Evolutionary conservation across 164 flowering plant species (phyloP).

Genomic region (Cinnamomum chago): DNA sequence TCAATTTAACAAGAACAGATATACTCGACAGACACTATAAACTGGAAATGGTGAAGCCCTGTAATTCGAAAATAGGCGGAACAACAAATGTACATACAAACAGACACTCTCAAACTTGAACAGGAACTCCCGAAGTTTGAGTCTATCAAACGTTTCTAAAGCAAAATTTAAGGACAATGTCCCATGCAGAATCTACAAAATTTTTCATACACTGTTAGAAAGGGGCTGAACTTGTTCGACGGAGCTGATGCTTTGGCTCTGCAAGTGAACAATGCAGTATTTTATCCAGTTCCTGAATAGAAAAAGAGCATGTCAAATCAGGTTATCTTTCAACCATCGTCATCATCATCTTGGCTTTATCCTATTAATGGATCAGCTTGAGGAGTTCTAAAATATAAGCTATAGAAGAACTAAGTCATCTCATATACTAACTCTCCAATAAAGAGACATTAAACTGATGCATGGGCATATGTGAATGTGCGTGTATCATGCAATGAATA

Average conservation of each 20-base stretch:
- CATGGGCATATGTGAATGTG: too few relatives aligned
- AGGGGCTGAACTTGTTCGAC: constrained; percentile 60
- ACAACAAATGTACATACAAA: constrained; percentile 15
- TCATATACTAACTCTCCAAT: too few relatives aligned
- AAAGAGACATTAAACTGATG: too few relatives aligned
- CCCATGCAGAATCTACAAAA: constrained; percentile 20
- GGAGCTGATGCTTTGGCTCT: constrained; percentile 53
- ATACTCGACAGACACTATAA: too few relatives aligned
- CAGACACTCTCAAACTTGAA: neutral
- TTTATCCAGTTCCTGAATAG: constrained; percentile 47
- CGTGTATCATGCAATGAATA: too few relatives aligned
- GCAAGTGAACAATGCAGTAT: constrained; percentile 33
- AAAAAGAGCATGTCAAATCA: neutral
- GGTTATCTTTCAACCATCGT: neutral
- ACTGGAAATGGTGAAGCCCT: too few relatives aligned
- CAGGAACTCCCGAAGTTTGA: constrained; percentile 1
- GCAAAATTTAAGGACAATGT: constrained; percentile 5
- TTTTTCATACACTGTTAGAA: constrained; percentile 25
- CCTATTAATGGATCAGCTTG: too few relatives aligned
- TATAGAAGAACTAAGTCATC: too few relatives aligned
- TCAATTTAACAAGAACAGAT: too few relatives aligned
- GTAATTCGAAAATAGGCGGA: constrained; percentile 1
- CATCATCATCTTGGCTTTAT: too few relatives aligned
- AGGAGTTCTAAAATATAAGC: too few relatives aligned
- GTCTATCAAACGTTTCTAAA: neutral